A percentile compares a stretch with the other conserved stretches of the same genome.
phyloP scores from a whole-genome alignment of 2,329 filamentous ascomycete species.

The Sclerotiophoma versabilis region DNA sequence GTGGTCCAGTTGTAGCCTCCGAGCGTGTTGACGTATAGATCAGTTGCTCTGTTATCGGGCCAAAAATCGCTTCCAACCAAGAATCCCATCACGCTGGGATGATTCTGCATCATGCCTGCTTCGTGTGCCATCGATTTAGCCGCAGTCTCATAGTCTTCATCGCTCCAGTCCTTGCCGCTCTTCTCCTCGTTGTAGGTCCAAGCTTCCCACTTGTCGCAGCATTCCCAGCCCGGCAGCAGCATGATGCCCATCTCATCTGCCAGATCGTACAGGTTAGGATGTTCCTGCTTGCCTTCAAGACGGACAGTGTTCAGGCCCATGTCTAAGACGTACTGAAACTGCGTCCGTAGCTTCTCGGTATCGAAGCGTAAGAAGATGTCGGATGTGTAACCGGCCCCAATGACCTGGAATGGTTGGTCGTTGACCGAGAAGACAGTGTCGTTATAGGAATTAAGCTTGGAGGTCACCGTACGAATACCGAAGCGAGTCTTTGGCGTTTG shows the following conservation, averaged over 20 bases:
- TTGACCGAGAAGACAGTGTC: constrained; percentile 66
- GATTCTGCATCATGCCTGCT: constrained; percentile 65
- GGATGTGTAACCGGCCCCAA: constrained; percentile 66
- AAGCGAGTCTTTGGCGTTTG: constrained; percentile 50
- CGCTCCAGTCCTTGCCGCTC: constrained; percentile 56
- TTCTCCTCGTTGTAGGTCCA: constrained; percentile 68
- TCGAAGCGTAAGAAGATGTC: constrained; percentile 70
- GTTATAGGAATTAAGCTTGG: constrained; percentile 59
- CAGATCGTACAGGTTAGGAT: constrained; percentile 65
- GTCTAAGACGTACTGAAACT: constrained; percentile 64
- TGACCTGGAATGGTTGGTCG: constrained; percentile 64
- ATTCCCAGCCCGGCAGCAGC: constrained; percentile 70
- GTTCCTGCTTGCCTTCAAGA: constrained; percentile 70
- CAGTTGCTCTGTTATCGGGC: constrained; percentile 65
- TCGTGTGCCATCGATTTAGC: constrained; percentile 66
- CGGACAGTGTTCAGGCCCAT: constrained; percentile 70
- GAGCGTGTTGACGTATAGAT: constrained; percentile 62
- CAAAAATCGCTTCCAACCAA: constrained; percentile 69
- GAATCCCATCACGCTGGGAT: constrained; percentile 66
- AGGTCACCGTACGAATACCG: constrained; percentile 63
- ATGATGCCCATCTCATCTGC: constrained; percentile 67
- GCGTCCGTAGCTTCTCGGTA: constrained; percentile 53
- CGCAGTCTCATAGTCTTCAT: constrained; percentile 63
- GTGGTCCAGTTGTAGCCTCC: constrained; percentile 61
- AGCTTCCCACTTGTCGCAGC: constrained; percentile 72